Evolutionary conservation across 495 filamentous ascomycete species (phyloP).

Genomic region (Neurospora pannonica): DNA sequence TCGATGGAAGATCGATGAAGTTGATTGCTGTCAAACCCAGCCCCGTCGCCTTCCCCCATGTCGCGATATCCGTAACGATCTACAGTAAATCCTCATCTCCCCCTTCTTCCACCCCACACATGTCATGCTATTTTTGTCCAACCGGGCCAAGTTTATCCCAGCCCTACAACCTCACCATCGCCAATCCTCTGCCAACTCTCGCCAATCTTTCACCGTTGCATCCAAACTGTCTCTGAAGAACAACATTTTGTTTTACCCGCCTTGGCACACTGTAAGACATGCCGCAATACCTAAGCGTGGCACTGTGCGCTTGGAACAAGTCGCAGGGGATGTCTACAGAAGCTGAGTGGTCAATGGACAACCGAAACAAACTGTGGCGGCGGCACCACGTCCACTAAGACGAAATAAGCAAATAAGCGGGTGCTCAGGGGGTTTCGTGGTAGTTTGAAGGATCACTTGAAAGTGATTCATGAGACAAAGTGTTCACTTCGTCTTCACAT

Average conservation of each 20-base stretch:
- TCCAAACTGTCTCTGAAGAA: too few relatives aligned
- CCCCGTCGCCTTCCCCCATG: too few relatives aligned
- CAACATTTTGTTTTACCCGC: background rate
- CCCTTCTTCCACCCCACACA: background rate
- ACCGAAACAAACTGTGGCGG: background rate
- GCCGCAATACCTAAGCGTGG: background rate
- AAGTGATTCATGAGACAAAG: background rate
- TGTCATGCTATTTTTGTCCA: background rate
- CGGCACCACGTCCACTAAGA: background rate
- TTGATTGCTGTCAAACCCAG: background rate
- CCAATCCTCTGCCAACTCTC: background rate
- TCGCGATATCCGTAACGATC: background rate
- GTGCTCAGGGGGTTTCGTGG: background rate
- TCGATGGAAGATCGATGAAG: background rate
- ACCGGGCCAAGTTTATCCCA: background rate
- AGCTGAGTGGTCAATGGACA: background rate
- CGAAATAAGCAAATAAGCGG: background rate
- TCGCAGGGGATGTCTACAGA: too few relatives aligned
- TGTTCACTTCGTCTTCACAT: too few relatives aligned
- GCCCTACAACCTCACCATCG: background rate
- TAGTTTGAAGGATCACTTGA: background rate
- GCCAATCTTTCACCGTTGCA: background rate
- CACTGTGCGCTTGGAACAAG: background rate
- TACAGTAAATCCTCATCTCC: background rate
- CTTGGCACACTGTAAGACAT: background rate